Percentiles rank a stretch among this genome's conserved stretches.
phyloP scores from a whole-genome alignment of 306 rosid genomes.

The Fragaria nilgerrensis region DNA sequence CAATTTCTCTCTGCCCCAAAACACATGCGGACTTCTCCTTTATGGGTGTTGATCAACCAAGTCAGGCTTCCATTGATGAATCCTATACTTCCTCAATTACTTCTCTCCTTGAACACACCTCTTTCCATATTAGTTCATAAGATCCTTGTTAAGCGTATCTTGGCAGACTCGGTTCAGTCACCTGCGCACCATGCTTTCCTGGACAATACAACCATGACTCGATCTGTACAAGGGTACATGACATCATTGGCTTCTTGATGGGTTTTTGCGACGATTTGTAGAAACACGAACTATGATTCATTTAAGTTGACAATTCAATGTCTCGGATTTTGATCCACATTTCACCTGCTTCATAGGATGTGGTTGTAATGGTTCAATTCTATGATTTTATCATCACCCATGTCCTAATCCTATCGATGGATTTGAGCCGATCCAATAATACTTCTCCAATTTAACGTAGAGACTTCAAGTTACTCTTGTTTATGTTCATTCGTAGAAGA shows the following conservation, averaged over 20 bases:
- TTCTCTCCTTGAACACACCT: slow-evolving; percentile 29
- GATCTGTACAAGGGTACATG: neutral
- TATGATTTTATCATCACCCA: neutral
- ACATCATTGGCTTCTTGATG: neutral
- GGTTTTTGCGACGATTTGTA: neutral
- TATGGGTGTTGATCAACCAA: slow-evolving; percentile 41
- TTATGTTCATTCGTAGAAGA: too few relatives aligned
- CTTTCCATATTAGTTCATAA: slow-evolving; percentile 38
- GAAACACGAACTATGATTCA: neutral
- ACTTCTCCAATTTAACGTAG: too few relatives aligned
- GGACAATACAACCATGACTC: slow-evolving; percentile 1
- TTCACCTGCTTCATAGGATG: neutral
- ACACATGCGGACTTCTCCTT: slow-evolving; percentile 57
- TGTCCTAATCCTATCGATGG: neutral
- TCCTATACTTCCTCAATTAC: slow-evolving; percentile 39
- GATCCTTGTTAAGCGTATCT: slow-evolving; percentile 28
- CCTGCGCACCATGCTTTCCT: slow-evolving; percentile 32
- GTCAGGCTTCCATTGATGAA: slow-evolving; percentile 47
- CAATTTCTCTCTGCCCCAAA: slow-evolving; percentile 48
- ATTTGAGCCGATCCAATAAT: too few relatives aligned
- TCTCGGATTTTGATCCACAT: neutral
- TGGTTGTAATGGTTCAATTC: neutral
- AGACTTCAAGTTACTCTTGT: too few relatives aligned
- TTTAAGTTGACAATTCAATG: neutral
- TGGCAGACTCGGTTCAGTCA: slow-evolving; percentile 35